phyloP scores from a whole-genome alignment of 352 stramenopile species.

The Phytopythium helicoides region DNA sequence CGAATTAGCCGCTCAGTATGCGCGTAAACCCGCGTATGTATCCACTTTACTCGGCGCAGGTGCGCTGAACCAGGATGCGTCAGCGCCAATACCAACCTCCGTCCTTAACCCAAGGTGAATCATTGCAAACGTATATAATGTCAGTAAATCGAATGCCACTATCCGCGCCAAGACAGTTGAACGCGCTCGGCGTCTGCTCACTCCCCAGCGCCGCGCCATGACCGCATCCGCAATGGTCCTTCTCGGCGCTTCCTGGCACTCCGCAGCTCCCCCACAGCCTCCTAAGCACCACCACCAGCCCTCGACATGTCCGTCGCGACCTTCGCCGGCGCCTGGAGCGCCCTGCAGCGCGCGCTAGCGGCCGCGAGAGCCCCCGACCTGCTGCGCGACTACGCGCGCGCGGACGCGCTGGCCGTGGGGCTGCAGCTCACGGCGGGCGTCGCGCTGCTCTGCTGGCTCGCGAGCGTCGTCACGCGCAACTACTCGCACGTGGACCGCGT shows the following conservation, averaged over 20 bases:
- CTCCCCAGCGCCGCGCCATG: no score
- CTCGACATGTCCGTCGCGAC: conserved; percentile 1
- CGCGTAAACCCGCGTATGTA: conserved; percentile 8
- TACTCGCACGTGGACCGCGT: conserved; percentile 92
- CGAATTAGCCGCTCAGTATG: conserved; percentile 10
- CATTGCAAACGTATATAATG: no score
- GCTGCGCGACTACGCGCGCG: conserved; percentile 31
- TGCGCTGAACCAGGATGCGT: not conserved
- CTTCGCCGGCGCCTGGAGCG: conserved; percentile 24
- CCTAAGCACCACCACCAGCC: no score
- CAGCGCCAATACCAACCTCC: not conserved
- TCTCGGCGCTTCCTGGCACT: no score
- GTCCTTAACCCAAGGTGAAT: no score
- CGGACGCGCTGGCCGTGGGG: conserved; percentile 33
- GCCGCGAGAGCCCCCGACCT: conserved; percentile 33
- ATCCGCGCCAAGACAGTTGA: no score
- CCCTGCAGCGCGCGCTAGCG: conserved; percentile 23
- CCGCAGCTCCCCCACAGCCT: no score
- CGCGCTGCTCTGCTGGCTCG: conserved; percentile 51
- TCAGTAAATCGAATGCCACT: no score
- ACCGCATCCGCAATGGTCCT: no score
- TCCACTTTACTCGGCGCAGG: not conserved
- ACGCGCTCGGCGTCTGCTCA: no score
- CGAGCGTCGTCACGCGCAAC: conserved; percentile 79
- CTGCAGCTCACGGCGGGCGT: conserved; percentile 45